Evolutionary conservation across 73 alveolate genomes (phyloP), one percentile per base, ranked within the genome.

Genomic region (Paramecium caudatum): DNA sequence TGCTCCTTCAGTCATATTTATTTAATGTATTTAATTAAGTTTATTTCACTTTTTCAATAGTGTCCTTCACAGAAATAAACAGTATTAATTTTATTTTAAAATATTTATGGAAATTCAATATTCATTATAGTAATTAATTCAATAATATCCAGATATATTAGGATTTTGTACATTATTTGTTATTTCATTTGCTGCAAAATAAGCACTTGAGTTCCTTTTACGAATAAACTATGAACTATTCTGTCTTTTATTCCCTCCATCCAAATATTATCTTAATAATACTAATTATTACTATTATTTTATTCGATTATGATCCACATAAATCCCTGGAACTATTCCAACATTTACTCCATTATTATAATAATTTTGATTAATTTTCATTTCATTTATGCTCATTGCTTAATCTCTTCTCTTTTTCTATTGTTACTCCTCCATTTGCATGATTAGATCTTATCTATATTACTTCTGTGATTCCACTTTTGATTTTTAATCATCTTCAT

Each of bases 141-240:
- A n/a, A n/a, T n/a, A n/a, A n/a, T n/a, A n/a, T n/a, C n/a, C n/a
- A n/a, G n/a, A n/a, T n/a, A n/a, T n/a, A n/a, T 23, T 55, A 23
- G 23, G 13, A 55, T 0, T 3, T 55, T 55, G 4, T 23, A 23
- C 32, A 55, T 19, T 23, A 23, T 9, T 9, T 55, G 23, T 55
- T 23, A 55, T 5, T 8, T 55, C 23, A 55, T 55, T 55, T 55
- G 80, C 23, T 27, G 80, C 45, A 55, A 55, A 55, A 21, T 55
- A 55, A 3, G 80, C 80, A 55, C 80, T 55, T 55, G 30, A 55
- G n/a, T 55, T 55, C n/a, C 80, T 55, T 10, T 55, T 27, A 27
- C 45, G 23, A 27, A 10, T 27, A 21, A 23, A 55, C 30, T 55
- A n/a, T n/a, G n/a, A 55, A 55, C 80, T 55, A 55, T 55, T 55